Evolutionary conservation across 2,329 filamentous ascomycete species (phyloP).

Genomic region (Talaromyces sp.): DNA sequence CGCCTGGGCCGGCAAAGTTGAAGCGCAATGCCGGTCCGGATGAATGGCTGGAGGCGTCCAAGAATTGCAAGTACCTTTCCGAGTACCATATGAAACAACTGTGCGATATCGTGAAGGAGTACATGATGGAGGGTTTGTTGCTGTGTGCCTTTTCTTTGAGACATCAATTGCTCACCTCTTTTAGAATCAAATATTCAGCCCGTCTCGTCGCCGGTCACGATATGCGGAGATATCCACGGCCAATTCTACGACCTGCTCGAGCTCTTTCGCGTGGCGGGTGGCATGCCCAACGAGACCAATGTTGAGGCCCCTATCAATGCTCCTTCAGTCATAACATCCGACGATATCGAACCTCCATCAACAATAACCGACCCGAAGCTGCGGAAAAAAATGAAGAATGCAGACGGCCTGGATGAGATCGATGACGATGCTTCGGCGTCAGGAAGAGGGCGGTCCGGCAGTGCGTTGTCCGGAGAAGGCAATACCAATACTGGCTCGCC

Average conservation of each 20-base stretch:
- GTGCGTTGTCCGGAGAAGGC: constrained; percentile 21
- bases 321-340: constrained; percentile 76
- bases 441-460: constrained; percentile 24
- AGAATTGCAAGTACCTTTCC: constrained; percentile 94
- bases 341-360: constrained; percentile 85
- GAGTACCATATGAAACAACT: constrained; percentile 97
- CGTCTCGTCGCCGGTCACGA: constrained; percentile 91
- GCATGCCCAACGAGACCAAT: constrained; percentile 83
- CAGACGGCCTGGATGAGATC: constrained; percentile 20
- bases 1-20: constrained; percentile 84
- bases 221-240: constrained; percentile 97
- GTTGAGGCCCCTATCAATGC: constrained; percentile 64
- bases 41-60: constrained; percentile 95
- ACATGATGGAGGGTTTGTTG: constrained; percentile 85
- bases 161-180: constrained; percentile 12
- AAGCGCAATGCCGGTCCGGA: constrained; percentile 80
- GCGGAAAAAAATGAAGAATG: constrained; percentile 72
- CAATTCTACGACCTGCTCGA: constrained; percentile 98
- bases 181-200: constrained; percentile 97
- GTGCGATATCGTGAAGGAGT: constrained; percentile 98
- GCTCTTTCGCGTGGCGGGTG: constrained; percentile 91
- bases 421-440: constrained; percentile 23
- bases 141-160: neutral
- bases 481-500: constrained; percentile 38
- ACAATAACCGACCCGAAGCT: constrained; percentile 84